A percentile compares a stretch with the other conserved stretches of the same genome.
Conservation (phyloP, 768 basidiomycete species). For the Lepiota venenata region DNA sequence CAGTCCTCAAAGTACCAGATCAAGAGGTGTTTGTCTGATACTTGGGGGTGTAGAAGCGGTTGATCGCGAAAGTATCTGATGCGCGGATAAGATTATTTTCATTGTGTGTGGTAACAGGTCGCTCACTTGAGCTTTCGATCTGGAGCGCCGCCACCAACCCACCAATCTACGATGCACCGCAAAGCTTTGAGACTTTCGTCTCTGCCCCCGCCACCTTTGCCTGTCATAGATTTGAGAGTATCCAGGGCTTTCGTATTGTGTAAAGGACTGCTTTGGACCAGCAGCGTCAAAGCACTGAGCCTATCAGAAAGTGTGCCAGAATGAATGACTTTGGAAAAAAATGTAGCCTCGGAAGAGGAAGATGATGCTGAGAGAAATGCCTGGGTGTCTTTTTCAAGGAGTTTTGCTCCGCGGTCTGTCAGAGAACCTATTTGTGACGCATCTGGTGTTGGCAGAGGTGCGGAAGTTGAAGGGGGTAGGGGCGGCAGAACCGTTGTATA, state of each 20-base stretch:
- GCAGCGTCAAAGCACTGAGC: conserved; percentile 83
- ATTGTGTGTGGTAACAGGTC: background rate
- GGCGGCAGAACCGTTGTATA: conserved; percentile 39
- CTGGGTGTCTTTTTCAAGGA: conserved; percentile 42
- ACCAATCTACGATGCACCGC: conserved; percentile 95
- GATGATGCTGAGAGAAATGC: conserved; percentile 47
- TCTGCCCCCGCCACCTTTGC: conserved; percentile 83
- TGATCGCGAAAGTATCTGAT: conserved; percentile 90
- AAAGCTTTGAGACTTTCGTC: conserved; percentile 91
- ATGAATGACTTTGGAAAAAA: conserved; percentile 81
- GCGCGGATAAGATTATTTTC: conserved; percentile 1
- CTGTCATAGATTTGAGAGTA: conserved; percentile 69
- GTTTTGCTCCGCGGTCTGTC: conserved; percentile 40
- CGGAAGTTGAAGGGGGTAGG: conserved; percentile 30
- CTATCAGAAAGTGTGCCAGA: conserved; percentile 91
- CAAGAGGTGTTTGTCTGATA: conserved; percentile 71
- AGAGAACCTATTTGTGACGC: conserved; percentile 43
- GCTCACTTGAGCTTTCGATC: conserved; percentile 81
- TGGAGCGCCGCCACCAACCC: conserved; percentile 92
- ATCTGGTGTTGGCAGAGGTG: conserved; percentile 30
- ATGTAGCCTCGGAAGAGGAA: conserved; percentile 70
- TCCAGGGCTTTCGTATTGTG: conserved; percentile 84
- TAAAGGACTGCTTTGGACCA: conserved; percentile 85
- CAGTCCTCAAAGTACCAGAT: conserved; percentile 96
- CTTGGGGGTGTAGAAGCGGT: conserved; percentile 56